These are phyloP conservation scores for Puya raimondii DNA, from an alignment of 176 grass and related monocot species.

Conservation along the genomic window DNA sequence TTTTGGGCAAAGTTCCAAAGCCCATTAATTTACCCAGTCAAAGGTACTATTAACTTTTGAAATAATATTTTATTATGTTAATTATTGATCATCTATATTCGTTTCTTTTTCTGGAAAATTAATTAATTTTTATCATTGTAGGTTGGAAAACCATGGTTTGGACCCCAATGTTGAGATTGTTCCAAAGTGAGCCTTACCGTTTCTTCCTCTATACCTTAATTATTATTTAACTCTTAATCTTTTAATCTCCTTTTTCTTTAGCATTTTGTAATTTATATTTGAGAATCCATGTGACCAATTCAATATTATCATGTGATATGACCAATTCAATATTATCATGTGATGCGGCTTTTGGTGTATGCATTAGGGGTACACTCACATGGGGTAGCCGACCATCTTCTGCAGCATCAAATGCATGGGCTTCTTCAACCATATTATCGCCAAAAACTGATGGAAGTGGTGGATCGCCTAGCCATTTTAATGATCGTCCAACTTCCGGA, in stretches of 20 bases:
- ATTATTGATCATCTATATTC: slow-evolving; percentile 4
- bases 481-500: slow-evolving; percentile 55
- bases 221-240: slow-evolving; percentile 13
- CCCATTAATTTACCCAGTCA: slow-evolving; percentile 96
- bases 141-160: slow-evolving; percentile 96
- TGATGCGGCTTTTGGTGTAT: slow-evolving; percentile 18
- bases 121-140: slow-evolving; percentile 42
- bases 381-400: slow-evolving; percentile 73
- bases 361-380: slow-evolving; percentile 76
- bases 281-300: not conserved
- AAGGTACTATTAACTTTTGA: slow-evolving; percentile 43
- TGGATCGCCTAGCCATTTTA: slow-evolving; percentile 49
- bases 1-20: slow-evolving; percentile 97
- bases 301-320: slow-evolving; percentile 6
- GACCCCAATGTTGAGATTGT: slow-evolving; percentile 95
- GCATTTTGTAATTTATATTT: not conserved
- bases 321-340: not conserved
- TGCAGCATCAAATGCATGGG: slow-evolving; percentile 72
- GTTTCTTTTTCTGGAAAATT: slow-evolving; percentile 14
- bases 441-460: slow-evolving; percentile 58
- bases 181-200: slow-evolving; percentile 70
- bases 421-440: slow-evolving; percentile 62
- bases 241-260: not conserved
- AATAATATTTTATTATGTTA: not conserved
- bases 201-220: slow-evolving; percentile 2